Evolutionary conservation across 2,329 filamentous ascomycete genomes (phyloP), one percentile per base, ranked within the genome.

Genomic region (Aspergillus sp.): DNA sequence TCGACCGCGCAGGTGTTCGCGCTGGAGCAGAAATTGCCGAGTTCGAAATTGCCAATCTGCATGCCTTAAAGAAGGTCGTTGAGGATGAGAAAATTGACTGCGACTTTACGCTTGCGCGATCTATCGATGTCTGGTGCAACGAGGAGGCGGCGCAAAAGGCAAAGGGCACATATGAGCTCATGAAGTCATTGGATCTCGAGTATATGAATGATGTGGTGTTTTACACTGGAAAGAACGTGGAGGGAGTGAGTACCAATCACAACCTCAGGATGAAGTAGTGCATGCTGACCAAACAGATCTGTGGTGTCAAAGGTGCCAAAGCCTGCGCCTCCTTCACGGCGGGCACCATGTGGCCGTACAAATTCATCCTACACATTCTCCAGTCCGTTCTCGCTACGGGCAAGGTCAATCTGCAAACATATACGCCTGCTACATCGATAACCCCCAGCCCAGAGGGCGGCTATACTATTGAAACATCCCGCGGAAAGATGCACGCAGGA

Each of bases 321-420:
- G 71, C 70, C 1, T 72, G 69, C 3, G 71, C 77, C 11, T 69
- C 70, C 1, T 75, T 68, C 54, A 70, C 75, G 0, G 68, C 74
- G 0, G 74, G 60, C 5, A 70, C 72, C 1, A 63, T 77, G 5
- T 77, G 75, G 74, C 92, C 92, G 0, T 96, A 96, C 75, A 96
- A 95, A 77, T 84, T 96, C 27, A 87, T 96, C 3, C 80, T 86
- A 0, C 88, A 86, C 75, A 81, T 93, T 75, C 81, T 92, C 0
- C 77, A 94, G 1, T 86, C 23, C 0, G 32, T 90, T 70, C 80
- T 92, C 0, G 65, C 84, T 17, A 76, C 77, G 23, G 73, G 65
- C 54, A 80, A 79, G 0, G 64, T 86, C 21, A 82, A 84, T 59
- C 62, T 86, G 47, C 83, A 86, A 65, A 83, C 84, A 0, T 73